Evolutionary conservation across 176 grass and related monocot species (phyloP).

Genomic region (Avena atlantica): DNA sequence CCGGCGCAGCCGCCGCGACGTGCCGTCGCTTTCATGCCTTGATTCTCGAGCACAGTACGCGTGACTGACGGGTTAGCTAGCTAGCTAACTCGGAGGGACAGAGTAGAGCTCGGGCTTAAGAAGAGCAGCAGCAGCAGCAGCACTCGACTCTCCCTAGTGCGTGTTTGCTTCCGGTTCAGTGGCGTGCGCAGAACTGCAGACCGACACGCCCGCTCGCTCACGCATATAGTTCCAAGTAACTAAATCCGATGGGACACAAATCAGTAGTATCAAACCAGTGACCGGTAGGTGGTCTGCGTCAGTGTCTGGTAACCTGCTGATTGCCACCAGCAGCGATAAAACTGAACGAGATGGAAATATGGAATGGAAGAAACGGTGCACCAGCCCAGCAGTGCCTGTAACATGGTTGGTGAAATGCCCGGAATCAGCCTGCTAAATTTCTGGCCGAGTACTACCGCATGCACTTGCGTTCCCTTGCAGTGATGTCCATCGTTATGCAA

Average conservation of each 20-base stretch:
- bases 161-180: constrained; percentile 20
- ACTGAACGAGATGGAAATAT: not conserved
- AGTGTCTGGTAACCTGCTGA: not conserved
- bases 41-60: not conserved
- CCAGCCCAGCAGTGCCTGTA: not conserved
- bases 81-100: not conserved
- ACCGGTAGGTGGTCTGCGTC: not conserved
- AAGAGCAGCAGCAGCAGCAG: constrained; percentile 1
- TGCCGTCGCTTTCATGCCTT: constrained; percentile 55
- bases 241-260: not conserved
- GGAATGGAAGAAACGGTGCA: not conserved
- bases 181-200: constrained; percentile 4
- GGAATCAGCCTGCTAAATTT: not conserved
- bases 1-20: constrained; percentile 31
- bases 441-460: not conserved
- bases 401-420: not conserved
- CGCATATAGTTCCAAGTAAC: not conserved
- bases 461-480: not conserved
- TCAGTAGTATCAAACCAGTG: not conserved
- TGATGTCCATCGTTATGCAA: not conserved
- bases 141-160: not conserved
- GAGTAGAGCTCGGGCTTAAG: not conserved
- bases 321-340: constrained; percentile 31
- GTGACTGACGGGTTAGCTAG: not conserved
- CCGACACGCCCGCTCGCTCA: not conserved